Percentiles rank a stretch among this genome's conserved stretches.
Evolutionary conservation across 495 filamentous ascomycete species (phyloP).

Genomic region (Hypomontagnella submonticulosa): DNA sequence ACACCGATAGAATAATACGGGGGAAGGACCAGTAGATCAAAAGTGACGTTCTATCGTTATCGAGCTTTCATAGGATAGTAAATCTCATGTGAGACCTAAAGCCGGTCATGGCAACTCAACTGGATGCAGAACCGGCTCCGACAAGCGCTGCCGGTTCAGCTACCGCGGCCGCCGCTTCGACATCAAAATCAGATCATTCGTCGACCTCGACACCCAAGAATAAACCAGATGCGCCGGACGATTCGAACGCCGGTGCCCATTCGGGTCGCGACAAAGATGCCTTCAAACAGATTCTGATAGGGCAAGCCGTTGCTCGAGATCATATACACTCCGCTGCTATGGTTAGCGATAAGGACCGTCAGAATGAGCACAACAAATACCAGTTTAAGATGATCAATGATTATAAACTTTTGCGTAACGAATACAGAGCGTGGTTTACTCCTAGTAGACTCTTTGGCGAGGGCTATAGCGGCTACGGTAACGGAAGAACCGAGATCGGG

Average conservation of each 20-base stretch:
- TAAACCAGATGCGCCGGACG: slow-evolving; percentile 48
- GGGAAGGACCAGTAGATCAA: slow-evolving; percentile 3
- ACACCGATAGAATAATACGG: slow-evolving; percentile 11
- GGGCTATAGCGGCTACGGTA: slow-evolving; percentile 91
- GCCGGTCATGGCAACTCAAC: slow-evolving; percentile 44
- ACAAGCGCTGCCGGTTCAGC: slow-evolving; percentile 37
- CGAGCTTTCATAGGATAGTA: slow-evolving; percentile 17
- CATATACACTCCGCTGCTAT: slow-evolving; percentile 73
- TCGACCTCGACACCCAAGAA: slow-evolving; percentile 46
- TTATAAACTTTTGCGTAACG: slow-evolving; percentile 64
- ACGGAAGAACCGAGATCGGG: slow-evolving; percentile 76
- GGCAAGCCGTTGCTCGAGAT: slow-evolving; percentile 83
- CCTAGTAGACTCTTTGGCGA: slow-evolving; percentile 68
- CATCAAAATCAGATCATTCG: slow-evolving; percentile 45
- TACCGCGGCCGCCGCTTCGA: slow-evolving; percentile 30
- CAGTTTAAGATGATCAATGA: slow-evolving; percentile 54
- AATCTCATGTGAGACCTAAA: slow-evolving; percentile 33
- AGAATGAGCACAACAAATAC: slow-evolving; percentile 54
- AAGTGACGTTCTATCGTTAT: slow-evolving; percentile 16
- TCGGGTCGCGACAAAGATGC: slow-evolving; percentile 58
- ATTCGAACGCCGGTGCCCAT: slow-evolving; percentile 33
- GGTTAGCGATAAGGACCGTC: slow-evolving; percentile 55
- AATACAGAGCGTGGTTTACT: slow-evolving; percentile 56
- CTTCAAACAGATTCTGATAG: slow-evolving; percentile 70
- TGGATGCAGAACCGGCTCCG: slow-evolving; percentile 43